Percentiles rank a stretch among this genome's conserved stretches.
phyloP scores from a whole-genome alignment of 1,139 yeast species.

The Candida sanyaensis region DNA sequence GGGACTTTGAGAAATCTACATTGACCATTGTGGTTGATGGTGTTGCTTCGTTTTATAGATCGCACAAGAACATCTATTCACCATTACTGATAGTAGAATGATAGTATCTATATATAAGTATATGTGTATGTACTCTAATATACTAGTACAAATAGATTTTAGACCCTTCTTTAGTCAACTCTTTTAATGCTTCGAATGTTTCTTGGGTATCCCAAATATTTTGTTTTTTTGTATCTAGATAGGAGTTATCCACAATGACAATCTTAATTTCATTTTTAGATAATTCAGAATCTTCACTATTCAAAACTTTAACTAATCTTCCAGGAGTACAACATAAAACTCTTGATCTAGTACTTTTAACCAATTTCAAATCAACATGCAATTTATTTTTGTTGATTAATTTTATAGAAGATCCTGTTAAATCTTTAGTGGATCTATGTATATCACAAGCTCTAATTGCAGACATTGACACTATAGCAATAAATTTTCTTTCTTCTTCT shows the following conservation, averaged over 20 bases:
- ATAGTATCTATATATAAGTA: background rate
- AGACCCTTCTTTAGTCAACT: slow-evolving; percentile 43
- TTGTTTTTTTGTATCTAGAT: slow-evolving; percentile 63
- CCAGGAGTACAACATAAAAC: slow-evolving; percentile 68
- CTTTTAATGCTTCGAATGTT: slow-evolving; percentile 42
- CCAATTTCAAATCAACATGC: slow-evolving; percentile 55
- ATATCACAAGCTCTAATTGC: slow-evolving; percentile 77
- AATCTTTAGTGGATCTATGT: slow-evolving; percentile 57
- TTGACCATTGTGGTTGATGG: slow-evolving; percentile 21
- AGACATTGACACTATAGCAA: slow-evolving; percentile 65
- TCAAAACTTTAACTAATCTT: slow-evolving; percentile 54
- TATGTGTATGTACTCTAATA: background rate
- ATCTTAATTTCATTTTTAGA: slow-evolving; percentile 52
- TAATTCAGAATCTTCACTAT: slow-evolving; percentile 38
- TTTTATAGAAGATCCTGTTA: slow-evolving; percentile 61
- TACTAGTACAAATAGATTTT: slow-evolving; percentile 50
- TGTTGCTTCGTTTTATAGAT: slow-evolving; percentile 30
- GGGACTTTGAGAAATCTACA: slow-evolving; percentile 17
- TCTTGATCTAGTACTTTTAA: slow-evolving; percentile 51
- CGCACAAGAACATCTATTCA: slow-evolving; percentile 32
- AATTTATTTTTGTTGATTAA: slow-evolving; percentile 68
- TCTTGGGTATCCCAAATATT: slow-evolving; percentile 63
- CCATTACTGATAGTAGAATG: slow-evolving; percentile 31
- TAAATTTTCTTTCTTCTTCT: slow-evolving; percentile 39
- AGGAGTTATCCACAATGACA: slow-evolving; percentile 63